phyloP scores from a whole-genome alignment of 2,329 filamentous ascomycete species.

The Tolypocladium pustulatum region DNA sequence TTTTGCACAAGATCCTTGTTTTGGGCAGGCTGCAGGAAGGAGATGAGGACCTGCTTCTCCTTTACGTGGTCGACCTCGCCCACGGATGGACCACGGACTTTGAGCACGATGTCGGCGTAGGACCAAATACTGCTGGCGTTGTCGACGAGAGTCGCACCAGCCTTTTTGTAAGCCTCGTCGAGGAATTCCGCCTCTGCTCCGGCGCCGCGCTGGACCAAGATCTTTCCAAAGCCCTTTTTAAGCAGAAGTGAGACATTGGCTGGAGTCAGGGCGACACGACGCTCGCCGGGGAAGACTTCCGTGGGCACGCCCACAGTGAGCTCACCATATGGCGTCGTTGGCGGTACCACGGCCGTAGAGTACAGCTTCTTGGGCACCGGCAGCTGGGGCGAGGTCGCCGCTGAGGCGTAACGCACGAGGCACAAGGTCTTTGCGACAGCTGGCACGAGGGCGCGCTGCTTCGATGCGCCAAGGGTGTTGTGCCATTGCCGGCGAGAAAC shows the following conservation, averaged over 20 bases:
- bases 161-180: conserved; percentile 65
- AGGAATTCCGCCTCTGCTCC: conserved; percentile 67
- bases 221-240: conserved; percentile 72
- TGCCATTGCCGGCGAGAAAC: conserved; percentile 27
- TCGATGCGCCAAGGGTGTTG: conserved; percentile 18
- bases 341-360: conserved; percentile 28
- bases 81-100: conserved; percentile 65
- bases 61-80: conserved; percentile 60
- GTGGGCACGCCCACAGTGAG: conserved; percentile 70
- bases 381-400: conserved; percentile 13
- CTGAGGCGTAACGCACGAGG: conserved; percentile 28
- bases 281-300: conserved; percentile 70
- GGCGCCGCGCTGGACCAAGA: conserved; percentile 74
- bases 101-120: conserved; percentile 68
- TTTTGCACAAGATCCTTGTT: conserved; percentile 67
- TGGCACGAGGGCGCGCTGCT: conserved; percentile 16
- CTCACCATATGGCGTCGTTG: conserved; percentile 53
- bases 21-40: conserved; percentile 73
- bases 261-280: conserved; percentile 75
- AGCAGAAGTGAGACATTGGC: conserved; percentile 72
- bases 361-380: conserved; percentile 17
- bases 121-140: conserved; percentile 58
- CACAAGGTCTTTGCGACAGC: conserved; percentile 21
- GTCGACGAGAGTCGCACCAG: conserved; percentile 69
- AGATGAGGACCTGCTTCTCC: conserved; percentile 64